phyloP scores from a whole-genome alignment of 2,329 filamentous ascomycete species.

The Xylariaceae sp. region DNA sequence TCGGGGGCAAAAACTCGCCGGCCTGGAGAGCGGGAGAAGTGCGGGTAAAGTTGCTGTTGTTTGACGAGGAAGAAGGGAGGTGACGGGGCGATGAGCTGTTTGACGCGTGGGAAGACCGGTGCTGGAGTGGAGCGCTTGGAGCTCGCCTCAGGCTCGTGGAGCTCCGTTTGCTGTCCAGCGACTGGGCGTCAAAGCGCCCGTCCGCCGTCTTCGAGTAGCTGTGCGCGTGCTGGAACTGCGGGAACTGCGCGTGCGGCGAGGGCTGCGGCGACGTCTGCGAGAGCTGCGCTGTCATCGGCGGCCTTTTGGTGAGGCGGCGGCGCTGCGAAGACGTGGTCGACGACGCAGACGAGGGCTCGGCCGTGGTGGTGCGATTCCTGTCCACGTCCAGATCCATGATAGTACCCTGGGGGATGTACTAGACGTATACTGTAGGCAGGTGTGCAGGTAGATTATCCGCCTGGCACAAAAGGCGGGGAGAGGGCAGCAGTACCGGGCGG shows the following conservation, averaged over 20 bases:
- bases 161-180: conserved; percentile 61
- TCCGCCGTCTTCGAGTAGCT: conserved; percentile 48
- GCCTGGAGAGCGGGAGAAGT: conserved; percentile 44
- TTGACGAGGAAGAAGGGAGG: conserved; percentile 33
- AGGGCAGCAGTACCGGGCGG: not conserved
- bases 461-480: conserved; percentile 13
- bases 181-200: conserved; percentile 54
- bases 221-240: conserved; percentile 25
- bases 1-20: conserved; percentile 45
- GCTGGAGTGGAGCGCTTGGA: conserved; percentile 46
- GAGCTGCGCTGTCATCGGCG: conserved; percentile 45
- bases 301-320: conserved; percentile 63
- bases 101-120: conserved; percentile 36
- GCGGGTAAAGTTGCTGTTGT: conserved; percentile 31
- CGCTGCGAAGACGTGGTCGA: conserved; percentile 42
- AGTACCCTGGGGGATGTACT: too few relatives aligned
- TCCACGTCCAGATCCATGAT: not conserved
- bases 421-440: too few relatives aligned
- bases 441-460: not conserved
- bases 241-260: not conserved
- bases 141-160: conserved; percentile 60
- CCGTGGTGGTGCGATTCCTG: not conserved
- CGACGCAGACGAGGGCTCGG: conserved; percentile 1
- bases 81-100: conserved; percentile 47
- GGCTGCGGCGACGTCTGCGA: conserved; percentile 34